phyloP scores from a whole-genome alignment of 805 yeast species.

The Zygoascus ofunaensis region DNA sequence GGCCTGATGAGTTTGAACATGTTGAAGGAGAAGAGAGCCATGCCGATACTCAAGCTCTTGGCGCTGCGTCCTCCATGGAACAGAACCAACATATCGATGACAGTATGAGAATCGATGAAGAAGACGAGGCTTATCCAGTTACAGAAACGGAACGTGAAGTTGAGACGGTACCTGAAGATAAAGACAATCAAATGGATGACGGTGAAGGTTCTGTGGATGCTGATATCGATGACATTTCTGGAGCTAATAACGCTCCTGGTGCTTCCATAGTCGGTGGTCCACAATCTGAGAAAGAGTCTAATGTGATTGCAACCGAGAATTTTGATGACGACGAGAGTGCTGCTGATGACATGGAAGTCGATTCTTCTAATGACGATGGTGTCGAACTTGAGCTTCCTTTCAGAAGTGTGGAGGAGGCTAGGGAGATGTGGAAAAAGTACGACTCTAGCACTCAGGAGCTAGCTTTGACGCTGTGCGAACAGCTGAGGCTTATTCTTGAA shows the following conservation, averaged over 20 bases:
- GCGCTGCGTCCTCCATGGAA: conserved; percentile 68
- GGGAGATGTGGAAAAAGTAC: conserved; percentile 72
- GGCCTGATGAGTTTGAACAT: conserved; percentile 67
- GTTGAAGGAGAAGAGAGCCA: conserved; percentile 51
- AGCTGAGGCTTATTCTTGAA: conserved; percentile 80
- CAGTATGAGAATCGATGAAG: conserved; percentile 30
- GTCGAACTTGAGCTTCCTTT: conserved; percentile 34
- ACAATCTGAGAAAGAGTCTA: conserved; percentile 14
- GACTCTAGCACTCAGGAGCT: conserved; percentile 82
- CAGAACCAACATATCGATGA: conserved; percentile 60
- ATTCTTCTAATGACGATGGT: conserved; percentile 26
- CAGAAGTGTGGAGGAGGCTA: conserved; percentile 54
- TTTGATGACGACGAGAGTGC: not conserved
- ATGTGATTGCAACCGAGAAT: conserved; percentile 14
- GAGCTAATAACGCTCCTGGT: conserved; percentile 23
- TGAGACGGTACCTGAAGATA: conserved; percentile 3
- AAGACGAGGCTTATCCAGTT: conserved; percentile 14
- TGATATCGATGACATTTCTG: conserved; percentile 18
- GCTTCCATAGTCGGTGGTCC: conserved; percentile 19
- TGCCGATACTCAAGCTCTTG: conserved; percentile 82
- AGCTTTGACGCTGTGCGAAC: conserved; percentile 84
- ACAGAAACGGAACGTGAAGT: conserved; percentile 22
- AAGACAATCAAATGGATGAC: too few relatives aligned
- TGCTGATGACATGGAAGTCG: conserved; percentile 24
- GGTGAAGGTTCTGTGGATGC: conserved; percentile 9